A percentile compares a stretch with the other conserved stretches of the same genome.
These are phyloP conservation scores for Agaricus blazei DNA, from an alignment of 768 basidiomycete species.

Conservation along the genomic window DNA sequence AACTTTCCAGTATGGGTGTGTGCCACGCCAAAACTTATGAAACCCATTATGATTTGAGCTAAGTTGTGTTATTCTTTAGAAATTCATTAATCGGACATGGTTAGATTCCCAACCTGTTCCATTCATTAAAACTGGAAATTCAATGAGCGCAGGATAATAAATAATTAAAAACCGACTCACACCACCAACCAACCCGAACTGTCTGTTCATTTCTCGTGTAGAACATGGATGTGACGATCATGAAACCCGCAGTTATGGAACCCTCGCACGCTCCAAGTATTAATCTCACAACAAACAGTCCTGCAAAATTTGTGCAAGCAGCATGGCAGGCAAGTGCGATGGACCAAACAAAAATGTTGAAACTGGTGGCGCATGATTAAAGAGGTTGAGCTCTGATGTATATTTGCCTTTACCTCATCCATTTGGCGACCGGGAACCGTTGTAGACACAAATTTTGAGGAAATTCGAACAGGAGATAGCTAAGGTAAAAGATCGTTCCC, in stretches of 20 bases:
- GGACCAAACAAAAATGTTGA: slow-evolving; percentile 67
- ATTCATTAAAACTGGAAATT: slow-evolving; percentile 60
- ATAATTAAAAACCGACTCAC: slow-evolving; percentile 35
- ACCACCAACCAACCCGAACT: slow-evolving; percentile 69
- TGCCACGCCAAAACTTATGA: slow-evolving; percentile 60
- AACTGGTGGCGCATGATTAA: slow-evolving; percentile 23
- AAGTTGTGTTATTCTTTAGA: neutral
- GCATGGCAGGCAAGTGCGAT: slow-evolving; percentile 57
- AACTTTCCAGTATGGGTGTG: slow-evolving; percentile 54
- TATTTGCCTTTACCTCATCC: slow-evolving; percentile 57
- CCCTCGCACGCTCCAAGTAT: slow-evolving; percentile 73
- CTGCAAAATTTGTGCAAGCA: slow-evolving; percentile 66
- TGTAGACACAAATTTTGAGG: slow-evolving; percentile 72
- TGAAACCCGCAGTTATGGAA: slow-evolving; percentile 66
- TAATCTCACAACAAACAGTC: slow-evolving; percentile 56
- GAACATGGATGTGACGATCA: slow-evolving; percentile 77
- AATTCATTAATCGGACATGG: too few relatives aligned
- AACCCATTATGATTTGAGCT: slow-evolving; percentile 70
- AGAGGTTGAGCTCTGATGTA: neutral
- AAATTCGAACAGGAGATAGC: slow-evolving; percentile 67
- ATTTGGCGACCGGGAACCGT: slow-evolving; percentile 70
- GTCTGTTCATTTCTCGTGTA: slow-evolving; percentile 72
- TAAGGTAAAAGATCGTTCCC: slow-evolving; percentile 70
- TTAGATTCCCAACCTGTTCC: slow-evolving; percentile 45
- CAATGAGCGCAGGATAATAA: neutral